Base-by-base conservation (phyloP, 495 filamentous ascomycete species). In the Penicillium daleae region DNA sequence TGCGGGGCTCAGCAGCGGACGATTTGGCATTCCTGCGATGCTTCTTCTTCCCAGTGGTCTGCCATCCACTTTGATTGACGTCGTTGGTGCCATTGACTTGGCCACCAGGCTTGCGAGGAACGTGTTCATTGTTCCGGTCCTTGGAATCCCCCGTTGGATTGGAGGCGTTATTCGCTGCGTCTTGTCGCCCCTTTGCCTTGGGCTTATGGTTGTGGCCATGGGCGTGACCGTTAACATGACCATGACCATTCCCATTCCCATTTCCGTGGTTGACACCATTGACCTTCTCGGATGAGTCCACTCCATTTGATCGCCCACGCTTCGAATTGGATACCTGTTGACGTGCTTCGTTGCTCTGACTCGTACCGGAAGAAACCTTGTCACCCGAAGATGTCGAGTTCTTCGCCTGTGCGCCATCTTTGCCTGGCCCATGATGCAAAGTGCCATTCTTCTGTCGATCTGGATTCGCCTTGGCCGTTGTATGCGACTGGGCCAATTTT, bases 41-140 rank as follows among this genome's bases (percentile, higher is more conserved):
- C 66, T 82, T 83, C 64, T 79, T 83, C 62, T 78, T 79, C 0
- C 76, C 22, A 10, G 54, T 79, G 0, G 79, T 80, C 66, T 84
- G 81, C 82, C 82, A 84, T 24, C 68, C 64, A 55, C 77, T 77
- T 61, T 71, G 63, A 57, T 59, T 69, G 42, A 63, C 42, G 58
- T 79, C 72, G 40, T 65, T 46, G 6, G 44, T 31, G 21, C 62
- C 65, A 27, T 66, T 68, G 19, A 46, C 39, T 31, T 62, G 32
- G 24, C 73, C 76, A 50, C 78, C 78, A 17, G 70, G 29, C 61
- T 81, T 82, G 19, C 76, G 74, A 9, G 67, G 52, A 22, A 66
- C 61, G 29, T 74, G 52, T 19, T 73, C 72, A 12, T 64, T 57
- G 60, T 72, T 71, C 21, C 72, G 71, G 22, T 77, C 71, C 46